These are phyloP conservation scores for Huiozyma naganishii DNA, from an alignment of 805 yeast genomes.

Conservation along the genomic window DNA sequence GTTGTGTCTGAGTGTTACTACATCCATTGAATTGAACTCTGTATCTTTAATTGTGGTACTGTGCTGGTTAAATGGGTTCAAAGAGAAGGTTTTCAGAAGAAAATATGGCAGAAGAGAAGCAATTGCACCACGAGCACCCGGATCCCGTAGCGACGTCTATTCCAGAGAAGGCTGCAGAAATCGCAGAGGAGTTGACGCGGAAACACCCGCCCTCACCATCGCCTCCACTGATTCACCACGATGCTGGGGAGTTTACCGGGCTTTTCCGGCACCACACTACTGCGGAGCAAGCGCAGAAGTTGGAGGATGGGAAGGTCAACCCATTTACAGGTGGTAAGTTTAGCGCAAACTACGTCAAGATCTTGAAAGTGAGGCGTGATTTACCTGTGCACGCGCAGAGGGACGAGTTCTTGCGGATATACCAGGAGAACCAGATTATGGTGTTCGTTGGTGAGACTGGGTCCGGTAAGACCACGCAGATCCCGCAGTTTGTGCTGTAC, in stretches of 20 bases:
- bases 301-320: slow-evolving; percentile 52
- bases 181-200: slow-evolving; percentile 44
- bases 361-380: slow-evolving; percentile 68
- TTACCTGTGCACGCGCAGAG: slow-evolving; percentile 93
- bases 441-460: slow-evolving; percentile 99
- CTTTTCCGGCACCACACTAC: slow-evolving; percentile 54
- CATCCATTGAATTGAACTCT: too few relatives aligned
- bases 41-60: too few relatives aligned
- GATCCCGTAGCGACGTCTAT: slow-evolving; percentile 37
- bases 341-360: slow-evolving; percentile 60
- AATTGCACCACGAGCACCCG: slow-evolving; percentile 14
- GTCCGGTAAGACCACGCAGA: slow-evolving; percentile 97
- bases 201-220: slow-evolving; percentile 37
- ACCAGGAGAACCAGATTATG: slow-evolving; percentile 85
- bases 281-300: slow-evolving; percentile 44
- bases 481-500: slow-evolving; percentile 84
- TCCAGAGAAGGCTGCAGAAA: slow-evolving; percentile 58
- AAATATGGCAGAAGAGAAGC: background rate
- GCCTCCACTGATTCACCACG: slow-evolving; percentile 40
- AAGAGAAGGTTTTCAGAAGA: slow-evolving; percentile 24
- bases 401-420: slow-evolving; percentile 73
- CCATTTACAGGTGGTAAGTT: slow-evolving; percentile 70
- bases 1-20: too few relatives aligned
- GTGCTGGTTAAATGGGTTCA: slow-evolving; percentile 16
- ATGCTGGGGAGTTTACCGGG: slow-evolving; percentile 52